Conservation (phyloP, 768 basidiomycete genomes). For the Leccinum boreale region DNA sequence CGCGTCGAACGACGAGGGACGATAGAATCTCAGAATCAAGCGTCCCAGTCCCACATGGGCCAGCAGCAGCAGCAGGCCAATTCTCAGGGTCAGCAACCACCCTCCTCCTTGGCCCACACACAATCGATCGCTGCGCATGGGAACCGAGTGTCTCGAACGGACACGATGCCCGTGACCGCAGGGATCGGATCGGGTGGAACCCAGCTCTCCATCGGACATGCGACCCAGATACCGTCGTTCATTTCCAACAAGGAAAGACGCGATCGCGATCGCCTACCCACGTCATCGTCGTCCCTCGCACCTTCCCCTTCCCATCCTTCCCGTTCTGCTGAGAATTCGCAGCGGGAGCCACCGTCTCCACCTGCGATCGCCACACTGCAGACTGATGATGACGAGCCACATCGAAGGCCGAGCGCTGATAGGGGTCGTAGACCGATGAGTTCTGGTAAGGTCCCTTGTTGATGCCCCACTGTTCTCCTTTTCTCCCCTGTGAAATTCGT, state of each 20-base stretch:
- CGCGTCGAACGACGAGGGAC: conserved; percentile 74
- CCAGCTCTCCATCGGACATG: conserved; percentile 23
- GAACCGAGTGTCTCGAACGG: conserved; percentile 25
- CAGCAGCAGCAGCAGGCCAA: conserved; percentile 4
- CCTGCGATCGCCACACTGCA: conserved; percentile 32
- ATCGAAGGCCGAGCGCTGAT: conserved; percentile 20
- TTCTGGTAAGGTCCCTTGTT: conserved; percentile 18
- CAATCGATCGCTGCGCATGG: conserved; percentile 21
- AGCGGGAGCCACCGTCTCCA: conserved; percentile 32
- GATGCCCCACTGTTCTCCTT: background rate
- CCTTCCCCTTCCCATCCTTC: conserved; percentile 13
- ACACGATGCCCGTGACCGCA: conserved; percentile 32
- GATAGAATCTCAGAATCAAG: conserved; percentile 41
- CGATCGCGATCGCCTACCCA: conserved; percentile 26
- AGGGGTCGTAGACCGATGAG: conserved; percentile 28
- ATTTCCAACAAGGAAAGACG: conserved; percentile 23
- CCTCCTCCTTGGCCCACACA: conserved; percentile 12
- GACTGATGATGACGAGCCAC: conserved; percentile 24
- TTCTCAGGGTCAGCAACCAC: background rate
- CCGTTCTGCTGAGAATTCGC: conserved; percentile 9
- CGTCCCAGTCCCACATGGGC: conserved; percentile 16
- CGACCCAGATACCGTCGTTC: conserved; percentile 22
- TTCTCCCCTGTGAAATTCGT: background rate
- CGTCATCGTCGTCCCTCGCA: conserved; percentile 23
- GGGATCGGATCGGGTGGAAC: conserved; percentile 24